phyloP scores from a whole-genome alignment of 2,329 filamentous ascomycete species.

The Spiromastix sp. region DNA sequence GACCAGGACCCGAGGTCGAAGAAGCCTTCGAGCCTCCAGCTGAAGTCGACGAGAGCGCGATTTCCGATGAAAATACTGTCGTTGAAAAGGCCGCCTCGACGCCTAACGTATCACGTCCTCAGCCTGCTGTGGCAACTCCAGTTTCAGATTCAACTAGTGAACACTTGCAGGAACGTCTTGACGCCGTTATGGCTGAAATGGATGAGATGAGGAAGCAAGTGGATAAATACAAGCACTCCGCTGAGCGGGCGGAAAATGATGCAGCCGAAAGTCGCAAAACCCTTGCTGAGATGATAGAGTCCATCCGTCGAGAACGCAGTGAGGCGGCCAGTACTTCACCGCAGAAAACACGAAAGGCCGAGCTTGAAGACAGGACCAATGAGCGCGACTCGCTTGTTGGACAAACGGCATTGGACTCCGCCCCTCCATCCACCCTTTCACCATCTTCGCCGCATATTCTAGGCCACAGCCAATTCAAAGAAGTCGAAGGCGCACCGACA shows the following conservation, averaged over 20 bases:
- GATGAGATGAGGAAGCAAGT: constrained; percentile 70
- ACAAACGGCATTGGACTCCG: background rate
- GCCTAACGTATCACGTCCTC: constrained; percentile 26
- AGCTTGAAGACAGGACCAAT: background rate
- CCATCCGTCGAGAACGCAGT: constrained; percentile 59
- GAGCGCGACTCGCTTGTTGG: constrained; percentile 16
- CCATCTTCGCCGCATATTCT: constrained; percentile 26
- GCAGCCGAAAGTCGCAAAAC: constrained; percentile 61
- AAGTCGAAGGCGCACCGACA: constrained; percentile 31
- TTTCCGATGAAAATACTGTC: constrained; percentile 7
- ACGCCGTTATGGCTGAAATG: constrained; percentile 70
- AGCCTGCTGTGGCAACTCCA: constrained; percentile 16
- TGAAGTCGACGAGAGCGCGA: constrained; percentile 9
- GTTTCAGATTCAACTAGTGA: constrained; percentile 28
- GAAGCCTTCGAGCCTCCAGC: constrained; percentile 36
- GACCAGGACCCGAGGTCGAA: constrained; percentile 34
- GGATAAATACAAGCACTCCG: constrained; percentile 64
- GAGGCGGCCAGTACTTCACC: constrained; percentile 39
- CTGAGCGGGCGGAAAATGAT: constrained; percentile 72
- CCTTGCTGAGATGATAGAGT: constrained; percentile 77
- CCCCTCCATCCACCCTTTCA: constrained; percentile 3
- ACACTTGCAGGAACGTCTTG: constrained; percentile 59
- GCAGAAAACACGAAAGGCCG: too few species aligned
- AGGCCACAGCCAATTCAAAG: constrained; percentile 14
- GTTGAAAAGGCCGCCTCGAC: constrained; percentile 12